Percentiles rank a stretch among this genome's conserved stretches.
Conservation (phyloP, 2,329 filamentous ascomycete species). For the Penicillium polonicum region DNA sequence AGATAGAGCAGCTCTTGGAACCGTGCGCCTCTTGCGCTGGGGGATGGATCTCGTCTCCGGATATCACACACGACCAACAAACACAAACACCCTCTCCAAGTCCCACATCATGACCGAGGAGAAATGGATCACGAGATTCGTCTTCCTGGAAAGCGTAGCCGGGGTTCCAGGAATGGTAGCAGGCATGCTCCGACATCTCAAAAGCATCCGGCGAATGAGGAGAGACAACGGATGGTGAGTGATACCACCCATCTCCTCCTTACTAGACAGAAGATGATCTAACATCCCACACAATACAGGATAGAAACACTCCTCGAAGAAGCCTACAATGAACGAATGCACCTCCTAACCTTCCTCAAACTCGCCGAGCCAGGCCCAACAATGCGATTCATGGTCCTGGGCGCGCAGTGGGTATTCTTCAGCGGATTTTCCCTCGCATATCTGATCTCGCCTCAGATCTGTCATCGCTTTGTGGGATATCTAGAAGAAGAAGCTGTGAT, state of each 20-base stretch:
- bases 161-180: conserved; percentile 94
- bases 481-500: conserved; percentile 93
- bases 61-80: conserved; percentile 58
- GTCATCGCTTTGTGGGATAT: conserved; percentile 93
- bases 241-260: background rate
- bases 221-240: conserved; percentile 78
- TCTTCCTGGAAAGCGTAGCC: conserved; percentile 89
- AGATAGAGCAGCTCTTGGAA: conserved; percentile 71
- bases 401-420: conserved; percentile 93
- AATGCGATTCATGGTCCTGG: conserved; percentile 87
- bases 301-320: conserved; percentile 89
- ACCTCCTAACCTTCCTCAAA: conserved; percentile 86
- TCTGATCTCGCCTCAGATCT: conserved; percentile 78
- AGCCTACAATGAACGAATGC: conserved; percentile 90
- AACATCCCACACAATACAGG: conserved; percentile 42
- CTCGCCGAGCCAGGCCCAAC: conserved; percentile 80
- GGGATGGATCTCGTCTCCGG: conserved; percentile 79
- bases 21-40: conserved; percentile 71
- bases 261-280: too few species aligned
- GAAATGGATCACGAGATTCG: conserved; percentile 82
- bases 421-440: conserved; percentile 88
- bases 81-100: conserved; percentile 40
- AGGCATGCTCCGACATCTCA: conserved; percentile 83
- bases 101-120: conserved; percentile 69
- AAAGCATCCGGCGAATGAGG: conserved; percentile 75